Base-by-base conservation (phyloP, 2,329 filamentous ascomycete species). In the Fusarium pseudocircinatum region DNA sequence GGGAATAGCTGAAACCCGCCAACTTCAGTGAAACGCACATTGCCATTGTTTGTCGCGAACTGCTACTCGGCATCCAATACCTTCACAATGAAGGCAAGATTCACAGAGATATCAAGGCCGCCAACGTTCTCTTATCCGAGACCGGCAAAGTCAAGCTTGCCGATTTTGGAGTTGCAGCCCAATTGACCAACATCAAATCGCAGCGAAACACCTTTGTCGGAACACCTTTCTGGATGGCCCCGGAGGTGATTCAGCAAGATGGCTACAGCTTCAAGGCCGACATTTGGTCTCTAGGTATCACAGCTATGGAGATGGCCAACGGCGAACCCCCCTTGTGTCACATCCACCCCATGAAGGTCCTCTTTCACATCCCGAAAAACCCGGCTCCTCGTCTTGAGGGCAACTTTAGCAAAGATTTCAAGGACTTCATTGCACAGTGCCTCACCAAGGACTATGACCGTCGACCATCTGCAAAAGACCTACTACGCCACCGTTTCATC, bases 161-260 rank as follows among this genome's bases (percentile, higher is more conserved):
- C 44, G 96, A 99, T 83, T 99, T 99, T 80, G 96, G 96, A 67
- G 96, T 99, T 46, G 96, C 96, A 13, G 96, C 96, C 36, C 96
- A 99, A 82, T 87, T 99, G 78, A 97, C 94, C 69, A 97, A 98
- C 80, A 97, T 98, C 84, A 98, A 98, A 83, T 98, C 96, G 6
- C 95, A 98, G 82, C 91, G 96, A 61, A 96, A 98, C 83, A 99
- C 96, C 0, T 98, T 99, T 79, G 96, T 99, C 26, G 96, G 96
- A 26, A 98, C 96, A 0, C 96, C 96, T 0, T 97, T 97, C 80
- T 97, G 95, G 95, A 97, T 97, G 95, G 95, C 95, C 2, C 95
- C 95, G 3, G 95, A 97, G 80, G 95, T 97, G 40, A 97, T 97
- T 75, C 92, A 97, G 81, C 94, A 97, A 83, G 90, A 94, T 72